Evolutionary conservation across 2,329 filamentous ascomycete genomes (phyloP), one percentile per base, ranked within the genome.

Genomic region (Microcyclospora tardicrescens): DNA sequence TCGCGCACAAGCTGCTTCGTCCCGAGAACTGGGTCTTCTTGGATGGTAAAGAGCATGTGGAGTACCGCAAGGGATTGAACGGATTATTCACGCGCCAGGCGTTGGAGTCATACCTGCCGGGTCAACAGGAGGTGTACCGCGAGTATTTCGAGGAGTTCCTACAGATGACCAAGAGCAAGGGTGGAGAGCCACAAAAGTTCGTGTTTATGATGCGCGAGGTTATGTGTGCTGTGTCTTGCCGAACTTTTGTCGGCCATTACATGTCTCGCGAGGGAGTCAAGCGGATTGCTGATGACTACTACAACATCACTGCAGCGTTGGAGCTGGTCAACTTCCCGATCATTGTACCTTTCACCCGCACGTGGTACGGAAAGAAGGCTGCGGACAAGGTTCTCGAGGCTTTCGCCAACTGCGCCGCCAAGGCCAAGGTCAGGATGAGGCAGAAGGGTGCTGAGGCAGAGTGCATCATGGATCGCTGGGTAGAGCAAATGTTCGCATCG

Each of bases 321-420:
- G 91, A 98, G 64, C 75, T 96, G 34, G 91, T 98, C 70, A 96
- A 96, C 70, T 94, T 96, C 69, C 89, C 91, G 43, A 82, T 96
- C 64, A 95, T 96, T 59, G 65, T 96, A 31, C 89, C 89, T 30
- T 96, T 76, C 70, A 95, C 87, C 59, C 89, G 86, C 69, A 86
- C 86, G 5, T 96, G 86, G 86, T 93, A 93, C 57, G 91, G 89
- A 53, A 94, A 95, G 73, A 93, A 87, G 68, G 85, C 86, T 24
- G 79, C 89, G 42, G 84, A 94, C 56, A 85, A 93, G 79, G 85
- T 94, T 28, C 70, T 96, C 48, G 73, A 72, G 35, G 87, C 94
- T 60, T 96, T 96, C 57, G 67, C 81, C 59, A 87, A 85, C 64
- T 95, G 89, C 57, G 83, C 89, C 34, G 84, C 85, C 45, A 94